Evolutionary conservation across 768 basidiomycete genomes (phyloP), one percentile per base, ranked within the genome.

Genomic region (Tricholoma saponaceum): DNA sequence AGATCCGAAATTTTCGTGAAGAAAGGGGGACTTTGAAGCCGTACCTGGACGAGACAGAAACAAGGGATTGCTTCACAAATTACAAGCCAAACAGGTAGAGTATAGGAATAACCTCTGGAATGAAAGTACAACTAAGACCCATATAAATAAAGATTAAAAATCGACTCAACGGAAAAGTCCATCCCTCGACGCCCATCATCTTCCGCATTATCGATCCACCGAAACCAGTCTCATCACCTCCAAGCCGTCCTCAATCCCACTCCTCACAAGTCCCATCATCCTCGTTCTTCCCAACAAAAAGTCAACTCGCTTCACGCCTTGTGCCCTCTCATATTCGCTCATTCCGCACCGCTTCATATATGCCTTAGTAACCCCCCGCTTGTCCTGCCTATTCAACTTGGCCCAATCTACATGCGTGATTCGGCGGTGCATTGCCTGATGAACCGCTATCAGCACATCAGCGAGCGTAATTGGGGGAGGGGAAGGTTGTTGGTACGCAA

Each of bases 271-370:
- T 14, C 84, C 84, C 58, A 74, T 76, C 66, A 85, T 79, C 62
- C 67, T 73, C 4, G 74, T 72, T 52, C 72, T 77, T 7, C 76
- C 79, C 47, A 71, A 56, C 60, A 86, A 69, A 67, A 81, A 86
- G 72, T 88, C 86, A 2, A 87, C 75, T 56, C 82, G 74, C 70
- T 81, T 84, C 16, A 87, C 77, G 0, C 83, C 84, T 69, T 80
- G 77, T 13, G 68, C 72, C 58, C 73, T 66, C 66, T 81, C 75
- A 33, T 70, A 67, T 33, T 70, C 62, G 6, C 16, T 49, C 16
- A 9, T 10, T 2, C 43, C 26, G 60, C 77, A 79, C 52, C 80
- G 64, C 56, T 64, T 66, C 49, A 69, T 68, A 54, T 75, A 81
- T 5, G 79, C 75, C 50, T 66, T 69, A 16, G 72, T 62, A 2